Evolutionary conservation across 805 yeast genomes (phyloP), one percentile per base, ranked within the genome.

Genomic region (Starmera amethionina): DNA sequence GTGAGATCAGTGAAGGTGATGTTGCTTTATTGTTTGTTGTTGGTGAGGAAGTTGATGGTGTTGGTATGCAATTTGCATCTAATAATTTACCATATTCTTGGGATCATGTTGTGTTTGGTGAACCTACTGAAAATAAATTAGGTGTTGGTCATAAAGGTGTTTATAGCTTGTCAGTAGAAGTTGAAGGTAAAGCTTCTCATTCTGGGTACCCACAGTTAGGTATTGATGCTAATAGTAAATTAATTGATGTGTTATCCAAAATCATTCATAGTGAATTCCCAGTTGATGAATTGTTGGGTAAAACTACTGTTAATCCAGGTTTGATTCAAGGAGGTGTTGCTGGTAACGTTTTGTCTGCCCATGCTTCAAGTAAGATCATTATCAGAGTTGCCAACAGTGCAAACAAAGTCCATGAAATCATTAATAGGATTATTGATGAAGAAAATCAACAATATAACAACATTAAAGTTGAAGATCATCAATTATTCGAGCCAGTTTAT

Each of bases 131-230:
- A 47, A 63, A 72, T 52, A 77, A 75, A 49, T 62, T 81, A 16
- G 85, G 82, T 12, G 72, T 72, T 5, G 88, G 87, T 11, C 89
- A 81, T 52, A 81, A 81, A 56, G 86, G 86, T 13, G 60, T 67
- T 31, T 71, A 63, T 35, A 48, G 60, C 39, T 68, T 71, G 30
- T 52, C 62, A 5, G 43, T 77, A 22, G 44, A 54, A 14, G 74
- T 70, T n/a, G 47, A 52, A n/a, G 87, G 86, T 4, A 64, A 67
- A 40, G 72, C 84, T 2, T 62, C 77, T 4, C 88, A 81, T 52
- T 73, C 81, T 3, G 86, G 86, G 1, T 79, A 80, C 55, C 89
- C 89, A 8, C 73, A 79, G 37, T 61, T 76, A 32, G 88, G 88
- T 4, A 56, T 77, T 40, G 75, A 75, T 44, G 84, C 88, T 3